Conservation (phyloP, 164 flowering plant genomes). For the Vitis labrusca region DNA sequence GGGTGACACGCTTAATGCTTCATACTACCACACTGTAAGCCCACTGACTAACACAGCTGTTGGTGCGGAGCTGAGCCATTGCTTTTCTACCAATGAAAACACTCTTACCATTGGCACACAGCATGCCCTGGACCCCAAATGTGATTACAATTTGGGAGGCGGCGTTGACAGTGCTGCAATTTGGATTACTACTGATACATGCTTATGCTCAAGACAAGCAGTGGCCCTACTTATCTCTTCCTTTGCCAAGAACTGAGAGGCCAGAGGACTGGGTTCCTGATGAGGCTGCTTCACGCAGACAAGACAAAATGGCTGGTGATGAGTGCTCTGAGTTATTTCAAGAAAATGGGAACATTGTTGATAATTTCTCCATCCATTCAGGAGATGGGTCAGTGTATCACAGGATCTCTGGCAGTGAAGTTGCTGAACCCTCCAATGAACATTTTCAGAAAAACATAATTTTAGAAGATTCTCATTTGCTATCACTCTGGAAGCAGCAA, state of each 20-base stretch:
- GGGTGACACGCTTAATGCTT: slow-evolving; percentile 60
- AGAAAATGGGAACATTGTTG: slow-evolving; percentile 46
- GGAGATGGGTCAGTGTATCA: slow-evolving; percentile 34
- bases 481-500: slow-evolving; percentile 69
- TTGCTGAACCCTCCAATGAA: slow-evolving; percentile 43
- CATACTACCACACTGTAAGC: slow-evolving; percentile 69
- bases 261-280: slow-evolving; percentile 92
- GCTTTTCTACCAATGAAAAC: slow-evolving; percentile 68
- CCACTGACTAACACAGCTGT: slow-evolving; percentile 73
- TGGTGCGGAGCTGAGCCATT: slow-evolving; percentile 73
- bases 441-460: slow-evolving; percentile 15
- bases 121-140: slow-evolving; percentile 81
- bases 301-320: slow-evolving; percentile 19
- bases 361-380: slow-evolving; percentile 76
- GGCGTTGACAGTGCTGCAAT: slow-evolving; percentile 78
- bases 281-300: slow-evolving; percentile 35
- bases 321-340: slow-evolving; percentile 34
- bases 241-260: slow-evolving; percentile 69
- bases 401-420: slow-evolving; percentile 32
- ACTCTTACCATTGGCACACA: slow-evolving; percentile 78
- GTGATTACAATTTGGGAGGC: slow-evolving; percentile 83
- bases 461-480: slow-evolving; percentile 26
- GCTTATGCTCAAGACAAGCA: slow-evolving; percentile 97
- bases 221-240: slow-evolving; percentile 87
- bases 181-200: slow-evolving; percentile 73